phyloP scores from a whole-genome alignment of 2,329 filamentous ascomycete species.

The Colletotrichum gloeosporioides region DNA sequence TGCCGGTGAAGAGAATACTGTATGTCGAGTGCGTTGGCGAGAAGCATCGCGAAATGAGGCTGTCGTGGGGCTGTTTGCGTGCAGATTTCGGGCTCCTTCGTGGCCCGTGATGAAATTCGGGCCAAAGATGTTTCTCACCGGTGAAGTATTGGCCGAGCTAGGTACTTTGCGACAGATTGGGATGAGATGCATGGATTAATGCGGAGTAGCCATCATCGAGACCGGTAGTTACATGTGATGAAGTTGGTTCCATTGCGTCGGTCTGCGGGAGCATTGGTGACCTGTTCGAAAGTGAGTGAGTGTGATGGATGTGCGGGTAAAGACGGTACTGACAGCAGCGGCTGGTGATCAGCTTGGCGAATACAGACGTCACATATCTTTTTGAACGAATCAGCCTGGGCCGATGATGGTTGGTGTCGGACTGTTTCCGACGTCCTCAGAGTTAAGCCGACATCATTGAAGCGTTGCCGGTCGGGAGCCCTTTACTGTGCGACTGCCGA shows the following conservation, averaged over 20 bases:
- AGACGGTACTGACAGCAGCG: not conserved
- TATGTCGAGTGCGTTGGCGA: not conserved
- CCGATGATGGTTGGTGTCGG: not conserved
- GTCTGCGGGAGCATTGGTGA: not conserved
- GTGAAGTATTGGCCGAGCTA: not conserved
- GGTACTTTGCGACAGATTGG: not conserved
- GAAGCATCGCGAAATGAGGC: not conserved
- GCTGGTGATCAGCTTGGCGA: not conserved
- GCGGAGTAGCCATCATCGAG: not conserved
- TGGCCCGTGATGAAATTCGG: not conserved
- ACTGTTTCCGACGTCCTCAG: not conserved
- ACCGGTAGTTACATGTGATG: not conserved
- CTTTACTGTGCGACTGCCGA: not conserved
- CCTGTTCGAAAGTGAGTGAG: not conserved
- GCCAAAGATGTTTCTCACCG: not conserved
- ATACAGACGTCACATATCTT: not conserved
- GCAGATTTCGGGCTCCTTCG: not conserved
- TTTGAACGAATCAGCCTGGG: not conserved
- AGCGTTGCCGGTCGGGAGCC: not conserved
- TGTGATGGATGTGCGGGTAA: not conserved
- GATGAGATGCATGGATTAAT: not conserved
- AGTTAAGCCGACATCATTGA: not conserved
- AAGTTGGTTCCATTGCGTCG: not conserved
- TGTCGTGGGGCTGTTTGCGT: not conserved
- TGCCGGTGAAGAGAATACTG: not conserved